These are phyloP conservation scores for Diplodia mutila DNA, from an alignment of 2,329 filamentous ascomycete species.

Conservation along the genomic window DNA sequence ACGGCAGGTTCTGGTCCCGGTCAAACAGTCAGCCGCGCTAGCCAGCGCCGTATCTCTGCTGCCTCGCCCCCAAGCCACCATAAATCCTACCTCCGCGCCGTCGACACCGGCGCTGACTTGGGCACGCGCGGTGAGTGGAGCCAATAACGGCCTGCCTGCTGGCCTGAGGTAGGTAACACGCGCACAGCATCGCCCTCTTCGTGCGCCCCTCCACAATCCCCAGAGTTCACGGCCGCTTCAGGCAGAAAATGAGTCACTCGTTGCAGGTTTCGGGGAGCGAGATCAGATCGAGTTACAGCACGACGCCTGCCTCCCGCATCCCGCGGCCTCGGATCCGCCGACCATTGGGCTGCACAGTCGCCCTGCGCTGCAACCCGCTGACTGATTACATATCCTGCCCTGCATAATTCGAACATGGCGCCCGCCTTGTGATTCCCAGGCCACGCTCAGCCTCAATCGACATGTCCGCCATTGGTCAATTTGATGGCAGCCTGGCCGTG, in stretches of 20 bases:
- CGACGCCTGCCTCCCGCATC: too few relatives aligned
- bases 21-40: neutral
- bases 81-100: neutral
- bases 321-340: neutral
- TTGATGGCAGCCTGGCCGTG: conserved; percentile 1
- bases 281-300: conserved; percentile 12
- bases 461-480: neutral
- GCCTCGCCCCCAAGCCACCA: neutral
- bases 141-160: neutral
- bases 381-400: conserved; percentile 10
- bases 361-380: conserved; percentile 6
- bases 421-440: conserved; percentile 9
- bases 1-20: neutral
- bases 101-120: conserved; percentile 5
- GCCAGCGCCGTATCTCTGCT: neutral
- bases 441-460: conserved; percentile 12
- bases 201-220: neutral
- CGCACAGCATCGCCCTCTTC: conserved; percentile 4
- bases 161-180: conserved; percentile 9
- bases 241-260: conserved; percentile 7
- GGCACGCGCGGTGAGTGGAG: neutral
- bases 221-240: neutral
- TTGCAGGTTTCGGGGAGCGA: conserved; percentile 11
- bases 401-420: neutral
- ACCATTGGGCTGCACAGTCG: neutral